Evolutionary conservation across 2,329 filamentous ascomycete species (phyloP), one percentile per base, ranked within the genome.

Genomic region (Colletotrichum orchidophilum): DNA sequence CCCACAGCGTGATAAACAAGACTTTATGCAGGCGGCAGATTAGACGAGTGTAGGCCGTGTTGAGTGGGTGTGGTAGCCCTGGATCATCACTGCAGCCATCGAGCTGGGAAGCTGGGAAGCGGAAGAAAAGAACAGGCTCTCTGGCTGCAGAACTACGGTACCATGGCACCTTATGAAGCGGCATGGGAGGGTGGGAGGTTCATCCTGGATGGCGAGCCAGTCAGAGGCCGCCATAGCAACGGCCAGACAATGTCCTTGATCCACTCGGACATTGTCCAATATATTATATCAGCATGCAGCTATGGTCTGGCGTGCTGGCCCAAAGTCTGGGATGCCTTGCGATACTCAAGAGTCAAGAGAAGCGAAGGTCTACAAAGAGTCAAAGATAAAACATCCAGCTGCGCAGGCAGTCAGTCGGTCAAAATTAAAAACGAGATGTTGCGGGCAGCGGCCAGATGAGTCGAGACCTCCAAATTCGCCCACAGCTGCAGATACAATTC

Each of bases 221-320:
- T 66, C 57, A 62, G 46, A 61, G 57, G 15, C 46, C 31, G 57
- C 46, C 33, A 18, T 61, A 26, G 15, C 61, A 46, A 55, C 33
- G 33, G 52, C 33, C 18, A 31, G 50, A 21, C 54, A 64, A 54
- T 31, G 57, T 42, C 33, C 33, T 33, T 27, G 53, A 21, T 58
- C 66, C 66, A 66, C 53, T 24, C 53, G 66, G 66, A 66, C 66
- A 66, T 59, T 69, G 24, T 58, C 33, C 9, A 53, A 53, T 58
- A n/a, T n/a, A n/a, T n/a, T n/a, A n/a, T n/a, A 50, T 35, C 39
- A 68, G 15, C 11, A 46, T 46, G 39, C 39, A 46, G 39, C 18
- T 8, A 18, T 46, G 39, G 18, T 21, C 39, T 21, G 39, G 39
- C 39, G 39, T 7, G 9, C 39, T 21, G 39, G 39, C 39, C 39